Base-by-base conservation (phyloP, 2,329 filamentous ascomycete species). In the Tolypocladium nubicola region DNA sequence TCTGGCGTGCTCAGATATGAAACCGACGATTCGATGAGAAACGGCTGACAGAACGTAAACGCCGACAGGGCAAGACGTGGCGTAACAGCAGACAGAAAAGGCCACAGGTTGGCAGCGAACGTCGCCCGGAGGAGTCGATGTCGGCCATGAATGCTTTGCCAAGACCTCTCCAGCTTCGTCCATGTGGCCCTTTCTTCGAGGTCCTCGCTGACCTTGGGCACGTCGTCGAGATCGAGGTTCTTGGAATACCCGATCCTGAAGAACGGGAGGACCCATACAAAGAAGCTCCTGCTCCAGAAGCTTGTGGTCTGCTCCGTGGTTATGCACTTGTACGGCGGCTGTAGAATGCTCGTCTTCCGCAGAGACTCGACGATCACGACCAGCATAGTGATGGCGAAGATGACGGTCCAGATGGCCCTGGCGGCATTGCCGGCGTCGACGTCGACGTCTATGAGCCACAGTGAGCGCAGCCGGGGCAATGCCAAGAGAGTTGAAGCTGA, bases 91-190 rank as follows among this genome's bases (percentile, higher is more conserved):
- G 54, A 45, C n/a, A 45, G 2, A 33, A 49, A 30, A 4, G n/a
- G 16, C 26, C 26, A 13, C 33, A 23, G 37, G 41, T 56, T 56
- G 13, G 54, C 54, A 38, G 11, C 11, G 10, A 56, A 30, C n/a
- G 54, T 50, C 2, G 43, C 54, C 7, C 54, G 54, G 21, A 56
- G 41, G n/a, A 56, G 54, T n/a, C 54, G 54, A 26, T 56, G 54
- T 8, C 37, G 40, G 37, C 43, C 53, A 1, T 30, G 38, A 19
- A n/a, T 37, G 16, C 33, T 54, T 7, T 26, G 23, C 39, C 53
- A 54, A 14, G 53, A 39, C 14, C 1, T 45, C 5, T 39, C 38
- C 16, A 54, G 9, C 10, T 40, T 54, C 10, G 40, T 35, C 39
- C 53, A 33, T 2, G 53, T 37, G 19, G 39, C 37, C 16, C 10